phyloP scores from a whole-genome alignment of 495 filamentous ascomycete genomes.

The Xylaria acuta region DNA sequence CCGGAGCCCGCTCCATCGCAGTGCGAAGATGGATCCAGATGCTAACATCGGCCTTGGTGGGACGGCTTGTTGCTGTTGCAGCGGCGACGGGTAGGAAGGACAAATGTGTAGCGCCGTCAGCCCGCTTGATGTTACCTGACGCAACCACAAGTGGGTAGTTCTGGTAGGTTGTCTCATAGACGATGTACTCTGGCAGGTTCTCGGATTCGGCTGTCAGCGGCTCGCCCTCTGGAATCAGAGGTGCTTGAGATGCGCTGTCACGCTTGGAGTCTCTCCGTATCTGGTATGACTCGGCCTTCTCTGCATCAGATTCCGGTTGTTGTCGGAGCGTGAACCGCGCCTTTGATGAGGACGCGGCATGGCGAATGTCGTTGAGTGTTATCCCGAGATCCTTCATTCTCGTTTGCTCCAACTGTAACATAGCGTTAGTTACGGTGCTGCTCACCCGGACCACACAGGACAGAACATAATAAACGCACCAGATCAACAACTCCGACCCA shows the following conservation, averaged over 20 bases:
- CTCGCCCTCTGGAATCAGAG: constrained; percentile 36
- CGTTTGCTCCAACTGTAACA: constrained; percentile 43
- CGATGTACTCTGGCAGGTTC: constrained; percentile 44
- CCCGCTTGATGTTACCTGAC: constrained; percentile 39
- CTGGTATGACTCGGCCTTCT: constrained; percentile 37
- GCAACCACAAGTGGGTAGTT: constrained; percentile 44
- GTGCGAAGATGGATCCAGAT: constrained; percentile 46
- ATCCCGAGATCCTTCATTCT: constrained; percentile 41
- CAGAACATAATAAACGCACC: constrained; percentile 37
- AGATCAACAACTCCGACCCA: constrained; percentile 49
- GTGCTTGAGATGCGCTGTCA: constrained; percentile 23
- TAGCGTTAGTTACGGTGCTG: neutral
- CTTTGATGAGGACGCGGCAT: constrained; percentile 43
- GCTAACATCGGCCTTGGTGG: constrained; percentile 41
- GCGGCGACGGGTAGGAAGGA: constrained; percentile 37
- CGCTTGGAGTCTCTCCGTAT: constrained; percentile 37
- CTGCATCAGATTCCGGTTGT: constrained; percentile 23
- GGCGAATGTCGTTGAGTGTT: constrained; percentile 46
- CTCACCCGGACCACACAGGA: too few relatives aligned
- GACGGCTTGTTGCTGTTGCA: constrained; percentile 29
- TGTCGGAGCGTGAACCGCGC: constrained; percentile 41
- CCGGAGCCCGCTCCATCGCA: constrained; percentile 36
- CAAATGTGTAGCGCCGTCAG: constrained; percentile 38
- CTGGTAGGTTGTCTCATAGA: constrained; percentile 49
- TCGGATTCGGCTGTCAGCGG: constrained; percentile 34